A percentile compares a stretch with the other conserved stretches of the same genome.
Conservation (phyloP, 805 yeast genomes). For the Danielia oregonensis region DNA sequence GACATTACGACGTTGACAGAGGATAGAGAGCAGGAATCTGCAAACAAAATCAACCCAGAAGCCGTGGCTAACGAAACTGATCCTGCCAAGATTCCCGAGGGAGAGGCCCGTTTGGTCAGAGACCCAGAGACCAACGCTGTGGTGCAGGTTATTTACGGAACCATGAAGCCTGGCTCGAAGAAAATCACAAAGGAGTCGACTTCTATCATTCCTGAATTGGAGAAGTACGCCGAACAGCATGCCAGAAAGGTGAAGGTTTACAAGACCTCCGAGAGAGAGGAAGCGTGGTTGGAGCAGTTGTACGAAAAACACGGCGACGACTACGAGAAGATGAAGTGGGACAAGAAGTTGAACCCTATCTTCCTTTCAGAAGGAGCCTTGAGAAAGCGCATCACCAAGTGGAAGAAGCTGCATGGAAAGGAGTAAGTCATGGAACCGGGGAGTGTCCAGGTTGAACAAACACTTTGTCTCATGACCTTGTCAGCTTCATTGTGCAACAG, state of each 20-base stretch:
- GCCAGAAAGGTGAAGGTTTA: slow-evolving; percentile 52
- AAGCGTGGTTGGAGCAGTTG: slow-evolving; percentile 62
- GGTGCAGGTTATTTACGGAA: slow-evolving; percentile 65
- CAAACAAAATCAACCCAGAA: slow-evolving; percentile 31
- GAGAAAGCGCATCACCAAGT: slow-evolving; percentile 63
- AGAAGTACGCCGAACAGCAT: slow-evolving; percentile 41
- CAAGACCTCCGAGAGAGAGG: slow-evolving; percentile 67
- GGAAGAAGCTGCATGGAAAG: slow-evolving; percentile 38
- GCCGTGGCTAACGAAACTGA: slow-evolving; percentile 44
- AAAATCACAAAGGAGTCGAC: slow-evolving; percentile 24
- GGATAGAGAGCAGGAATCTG: slow-evolving; percentile 23
- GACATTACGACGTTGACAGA: slow-evolving; percentile 39
- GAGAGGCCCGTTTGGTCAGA: slow-evolving; percentile 73
- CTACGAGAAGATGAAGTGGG: slow-evolving; percentile 89
- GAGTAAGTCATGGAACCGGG: too few species aligned
- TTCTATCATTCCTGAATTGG: slow-evolving; percentile 62
- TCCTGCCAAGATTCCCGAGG: slow-evolving; percentile 64
- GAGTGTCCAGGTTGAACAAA: too few species aligned
- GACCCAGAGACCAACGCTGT: slow-evolving; percentile 65
- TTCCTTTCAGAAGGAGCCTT: slow-evolving; percentile 87
- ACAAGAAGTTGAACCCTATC: slow-evolving; percentile 72
- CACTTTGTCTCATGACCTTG: too few species aligned
- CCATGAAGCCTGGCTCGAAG: slow-evolving; percentile 37
- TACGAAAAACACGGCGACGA: slow-evolving; percentile 83
- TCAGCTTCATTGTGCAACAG: too few species aligned